These are phyloP conservation scores for Sporothrix globosa DNA, from an alignment of 2,329 filamentous ascomycete species.

Conservation along the genomic window DNA sequence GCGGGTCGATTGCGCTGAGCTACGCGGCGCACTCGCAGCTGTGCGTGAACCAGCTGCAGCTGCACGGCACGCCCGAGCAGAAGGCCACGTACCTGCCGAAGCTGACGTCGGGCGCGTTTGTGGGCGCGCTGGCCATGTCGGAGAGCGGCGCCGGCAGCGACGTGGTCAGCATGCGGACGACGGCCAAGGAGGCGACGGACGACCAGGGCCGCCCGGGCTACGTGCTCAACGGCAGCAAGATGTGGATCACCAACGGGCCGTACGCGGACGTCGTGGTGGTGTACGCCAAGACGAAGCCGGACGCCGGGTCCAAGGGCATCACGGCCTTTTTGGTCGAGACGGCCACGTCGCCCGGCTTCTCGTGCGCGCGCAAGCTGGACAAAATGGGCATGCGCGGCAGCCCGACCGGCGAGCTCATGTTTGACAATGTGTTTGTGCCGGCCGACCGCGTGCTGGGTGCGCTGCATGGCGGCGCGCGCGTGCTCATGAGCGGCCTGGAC, in stretches of 20 bases:
- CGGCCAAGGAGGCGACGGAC: conserved; percentile 76
- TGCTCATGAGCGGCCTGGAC: conserved; percentile 95
- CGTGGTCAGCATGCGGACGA: conserved; percentile 93
- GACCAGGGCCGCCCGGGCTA: conserved; percentile 70
- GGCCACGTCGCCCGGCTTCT: conserved; percentile 71
- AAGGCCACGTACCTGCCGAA: conserved; percentile 80
- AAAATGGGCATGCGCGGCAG: conserved; percentile 98
- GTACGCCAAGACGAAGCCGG: conserved; percentile 92
- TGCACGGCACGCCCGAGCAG: conserved; percentile 80
- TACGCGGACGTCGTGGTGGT: conserved; percentile 92
- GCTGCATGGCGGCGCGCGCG: conserved; percentile 79
- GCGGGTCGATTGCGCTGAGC: conserved; percentile 80
- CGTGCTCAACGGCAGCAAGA: conserved; percentile 86
- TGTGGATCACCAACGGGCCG: conserved; percentile 99
- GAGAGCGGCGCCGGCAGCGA: conserved; percentile 90
- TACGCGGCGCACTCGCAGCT: conserved; percentile 96
- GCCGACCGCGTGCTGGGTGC: conserved; percentile 77
- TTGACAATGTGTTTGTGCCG: conserved; percentile 89
- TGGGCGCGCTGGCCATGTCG: conserved; percentile 93
- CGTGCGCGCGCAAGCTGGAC: conserved; percentile 86
- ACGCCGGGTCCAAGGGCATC: conserved; percentile 83
- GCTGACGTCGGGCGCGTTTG: conserved; percentile 75
- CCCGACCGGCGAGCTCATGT: conserved; percentile 92
- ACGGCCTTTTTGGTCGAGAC: conserved; percentile 87
- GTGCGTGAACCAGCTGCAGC: conserved; percentile 92